Evolutionary conservation across 1,284 basidiomycete species (phyloP), one percentile per base, ranked within the genome.

Genomic region (Leccinum ponderosum): DNA sequence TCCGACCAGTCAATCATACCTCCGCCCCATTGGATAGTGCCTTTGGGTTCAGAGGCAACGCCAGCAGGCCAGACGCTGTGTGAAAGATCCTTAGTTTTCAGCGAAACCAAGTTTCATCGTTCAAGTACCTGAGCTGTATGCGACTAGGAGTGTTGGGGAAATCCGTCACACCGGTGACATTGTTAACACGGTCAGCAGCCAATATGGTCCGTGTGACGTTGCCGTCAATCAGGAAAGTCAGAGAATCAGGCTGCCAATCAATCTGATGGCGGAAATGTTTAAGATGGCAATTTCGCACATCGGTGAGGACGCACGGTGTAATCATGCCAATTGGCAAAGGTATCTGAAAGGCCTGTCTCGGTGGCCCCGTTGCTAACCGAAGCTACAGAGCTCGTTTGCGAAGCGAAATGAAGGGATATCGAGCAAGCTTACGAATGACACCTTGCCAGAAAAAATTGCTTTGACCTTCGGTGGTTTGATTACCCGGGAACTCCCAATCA

Each of bases 401-500:
- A 60, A 48, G n/a, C 35, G 42, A 59, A 54, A 48, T 22, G 3
- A 9, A 6, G 14, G 8, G 9, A 15, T 27, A 3, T 22, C 27
- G 22, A 25, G 17, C 29, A 56, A 22, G 80, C 90, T 71, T 71
- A 91, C 89, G 88, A 66, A 92, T 84, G 55, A 80, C 61, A 44
- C 90, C 90, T 71, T 93, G 84, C 87, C 87, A 91, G 77, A 89
- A 94, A 69, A 79, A 89, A 73, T 94, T 94, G 54, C 85, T 87
- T 76, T 94, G 92, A 4, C 80, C 91, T 63, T 85, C 69, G 4
- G 82, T 83, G 4, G 83, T 86, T n/a, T 73, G 69, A 53, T 75
- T 76, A 22, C 89, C 87, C 56, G 87, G 87, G 66, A 87, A 92
- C 72, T 94, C 92, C 89, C 89, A 94, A 67, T 94, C 92, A 55